Evolutionary conservation across 805 yeast species (phyloP).

Genomic region (Yamadazyma ubonensis): DNA sequence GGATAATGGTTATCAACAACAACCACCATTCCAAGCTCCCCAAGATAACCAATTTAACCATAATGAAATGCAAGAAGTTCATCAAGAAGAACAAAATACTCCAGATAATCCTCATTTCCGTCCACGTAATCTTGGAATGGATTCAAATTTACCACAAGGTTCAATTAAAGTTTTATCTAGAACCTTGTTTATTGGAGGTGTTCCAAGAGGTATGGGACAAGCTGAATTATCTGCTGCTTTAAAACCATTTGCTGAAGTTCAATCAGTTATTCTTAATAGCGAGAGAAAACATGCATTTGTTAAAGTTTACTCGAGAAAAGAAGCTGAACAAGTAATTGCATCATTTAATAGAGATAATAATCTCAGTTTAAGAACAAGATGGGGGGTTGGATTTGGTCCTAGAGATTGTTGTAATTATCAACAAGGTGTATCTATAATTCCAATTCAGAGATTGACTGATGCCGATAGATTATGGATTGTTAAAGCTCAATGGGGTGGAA

Average conservation of each 20-base stretch:
- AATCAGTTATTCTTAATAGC: constrained; percentile 80
- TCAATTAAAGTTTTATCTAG: constrained; percentile 81
- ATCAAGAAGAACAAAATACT: constrained; percentile 58
- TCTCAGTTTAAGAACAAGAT: constrained; percentile 74
- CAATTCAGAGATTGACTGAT: constrained; percentile 84
- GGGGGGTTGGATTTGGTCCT: constrained; percentile 99
- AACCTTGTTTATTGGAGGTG: constrained; percentile 93
- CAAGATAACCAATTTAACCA: constrained; percentile 18
- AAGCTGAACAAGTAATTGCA: constrained; percentile 80
- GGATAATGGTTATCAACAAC: not conserved
- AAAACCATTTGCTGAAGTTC: constrained; percentile 88
- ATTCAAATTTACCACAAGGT: constrained; percentile 71
- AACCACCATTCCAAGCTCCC: constrained; percentile 2
- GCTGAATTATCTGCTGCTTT: constrained; percentile 64
- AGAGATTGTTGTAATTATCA: constrained; percentile 97
- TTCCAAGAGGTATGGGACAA: constrained; percentile 80
- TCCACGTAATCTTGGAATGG: constrained; percentile 69
- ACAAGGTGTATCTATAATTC: constrained; percentile 84
- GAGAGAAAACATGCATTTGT: constrained; percentile 96
- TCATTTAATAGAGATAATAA: constrained; percentile 69
- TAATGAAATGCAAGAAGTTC: constrained; percentile 12
- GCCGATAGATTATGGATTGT: constrained; percentile 91
- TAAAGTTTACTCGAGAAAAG: constrained; percentile 86
- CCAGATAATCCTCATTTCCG: constrained; percentile 77
- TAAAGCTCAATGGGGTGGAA: constrained; percentile 95